These are phyloP conservation scores for Zostera marina DNA, from an alignment of 116 monocot species.

Conservation along the genomic window DNA sequence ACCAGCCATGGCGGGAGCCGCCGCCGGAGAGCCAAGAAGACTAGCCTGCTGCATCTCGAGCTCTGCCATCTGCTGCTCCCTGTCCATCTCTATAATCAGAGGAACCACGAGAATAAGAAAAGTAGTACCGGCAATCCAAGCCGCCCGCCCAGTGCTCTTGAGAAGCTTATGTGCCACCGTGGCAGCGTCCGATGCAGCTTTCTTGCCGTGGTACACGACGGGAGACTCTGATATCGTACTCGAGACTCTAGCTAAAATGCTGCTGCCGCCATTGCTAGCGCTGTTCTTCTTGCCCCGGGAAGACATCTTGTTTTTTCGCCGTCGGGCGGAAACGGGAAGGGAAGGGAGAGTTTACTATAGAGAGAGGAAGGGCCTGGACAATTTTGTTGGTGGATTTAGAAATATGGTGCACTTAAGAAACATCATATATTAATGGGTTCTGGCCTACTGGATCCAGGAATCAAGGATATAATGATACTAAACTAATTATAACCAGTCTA, in stretches of 20 bases:
- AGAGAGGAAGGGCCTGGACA: not conserved
- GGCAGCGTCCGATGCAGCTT: conserved; percentile 39
- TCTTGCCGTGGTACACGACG: conserved; percentile 41
- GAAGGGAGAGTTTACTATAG: not conserved
- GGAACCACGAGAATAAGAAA: conserved; percentile 81
- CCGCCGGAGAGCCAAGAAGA: conserved; percentile 47
- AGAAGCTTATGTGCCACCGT: conserved; percentile 64
- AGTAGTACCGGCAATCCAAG: conserved; percentile 93
- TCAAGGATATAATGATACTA: too few relatives aligned
- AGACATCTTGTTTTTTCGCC: not conserved
- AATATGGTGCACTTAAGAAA: too few relatives aligned
- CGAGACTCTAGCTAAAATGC: conserved; percentile 21
- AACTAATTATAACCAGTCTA: too few relatives aligned
- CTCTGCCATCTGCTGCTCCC: conserved; percentile 92
- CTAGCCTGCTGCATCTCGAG: conserved; percentile 76
- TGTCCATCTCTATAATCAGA: conserved; percentile 94
- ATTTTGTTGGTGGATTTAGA: not conserved
- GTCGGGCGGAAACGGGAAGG: not conserved
- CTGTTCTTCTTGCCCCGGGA: conserved; percentile 4
- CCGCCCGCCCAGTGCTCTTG: conserved; percentile 75
- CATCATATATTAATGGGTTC: too few relatives aligned
- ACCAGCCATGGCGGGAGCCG: conserved; percentile 11
- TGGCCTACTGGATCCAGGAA: too few relatives aligned
- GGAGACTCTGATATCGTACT: conserved; percentile 44
- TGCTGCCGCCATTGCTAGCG: conserved; percentile 1